Conservation (phyloP, 2,329 filamentous ascomycete genomes). For the Xylaria sp. region DNA sequence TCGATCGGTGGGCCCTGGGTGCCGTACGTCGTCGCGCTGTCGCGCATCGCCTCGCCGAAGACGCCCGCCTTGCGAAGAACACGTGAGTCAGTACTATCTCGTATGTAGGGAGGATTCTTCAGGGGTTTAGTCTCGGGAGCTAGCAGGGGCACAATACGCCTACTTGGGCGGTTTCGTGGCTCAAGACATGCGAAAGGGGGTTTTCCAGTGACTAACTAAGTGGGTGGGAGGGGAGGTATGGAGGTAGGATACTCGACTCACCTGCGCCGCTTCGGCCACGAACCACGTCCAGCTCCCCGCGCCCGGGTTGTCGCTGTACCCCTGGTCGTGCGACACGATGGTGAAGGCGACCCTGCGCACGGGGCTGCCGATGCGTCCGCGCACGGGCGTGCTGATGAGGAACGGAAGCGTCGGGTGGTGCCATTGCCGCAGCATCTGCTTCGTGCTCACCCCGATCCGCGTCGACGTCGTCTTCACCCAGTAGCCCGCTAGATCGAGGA, state of each 20-base stretch:
- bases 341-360: conserved; percentile 18
- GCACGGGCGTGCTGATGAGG: conserved; percentile 16
- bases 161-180: too few species aligned
- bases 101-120: too few species aligned
- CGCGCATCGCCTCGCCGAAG: not conserved
- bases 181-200: too few species aligned
- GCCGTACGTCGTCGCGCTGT: too few species aligned
- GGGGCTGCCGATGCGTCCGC: conserved; percentile 1
- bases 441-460: conserved; percentile 6
- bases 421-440: conserved; percentile 24
- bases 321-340: conserved; percentile 23
- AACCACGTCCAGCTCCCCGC: conserved; percentile 25
- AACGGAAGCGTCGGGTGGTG: conserved; percentile 24
- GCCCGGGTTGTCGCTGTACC: conserved; percentile 14
- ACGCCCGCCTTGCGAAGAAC: too few species aligned
- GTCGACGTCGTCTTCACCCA: conserved; percentile 20
- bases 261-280: conserved; percentile 11
- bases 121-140: too few species aligned
- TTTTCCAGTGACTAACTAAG: too few species aligned
- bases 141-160: too few species aligned
- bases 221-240: too few species aligned
- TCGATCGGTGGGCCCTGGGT: conserved; percentile 16
- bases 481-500: conserved; percentile 22
- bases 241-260: too few species aligned
- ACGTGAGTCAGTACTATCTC: too few species aligned